Percentiles rank a stretch among this genome's conserved stretches.
phyloP scores from a whole-genome alignment of 192 early-diverging fungal species.

The Umbelopsis isabellina region DNA sequence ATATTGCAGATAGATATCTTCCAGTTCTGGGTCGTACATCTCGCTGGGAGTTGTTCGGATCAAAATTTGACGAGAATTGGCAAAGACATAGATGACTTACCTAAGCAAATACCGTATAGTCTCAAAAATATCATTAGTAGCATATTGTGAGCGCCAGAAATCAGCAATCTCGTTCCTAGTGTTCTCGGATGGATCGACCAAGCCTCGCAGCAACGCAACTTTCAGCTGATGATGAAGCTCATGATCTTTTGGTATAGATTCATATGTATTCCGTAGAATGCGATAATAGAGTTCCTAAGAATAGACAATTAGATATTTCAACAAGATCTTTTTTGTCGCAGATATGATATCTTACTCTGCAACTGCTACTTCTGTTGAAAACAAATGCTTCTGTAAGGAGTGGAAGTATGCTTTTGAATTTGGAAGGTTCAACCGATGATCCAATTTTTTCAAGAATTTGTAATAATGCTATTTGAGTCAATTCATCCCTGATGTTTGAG shows the following conservation, averaged over 20 bases:
- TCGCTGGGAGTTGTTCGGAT: constrained; percentile 32
- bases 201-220: constrained; percentile 48
- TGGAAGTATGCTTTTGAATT: constrained; percentile 56
- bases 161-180: constrained; percentile 41
- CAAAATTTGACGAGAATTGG: background rate
- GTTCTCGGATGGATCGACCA: constrained; percentile 42
- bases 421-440: constrained; percentile 36
- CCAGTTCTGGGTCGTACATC: constrained; percentile 65
- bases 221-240: constrained; percentile 31
- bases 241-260: background rate
- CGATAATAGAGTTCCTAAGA: constrained; percentile 51
- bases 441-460: constrained; percentile 56
- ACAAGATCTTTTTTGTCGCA: background rate
- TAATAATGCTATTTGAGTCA: constrained; percentile 56
- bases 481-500: constrained; percentile 51
- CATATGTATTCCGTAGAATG: constrained; percentile 45
- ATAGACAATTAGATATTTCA: background rate
- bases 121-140: background rate
- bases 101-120: constrained; percentile 28
- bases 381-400: constrained; percentile 51
- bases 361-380: constrained; percentile 51
- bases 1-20: constrained; percentile 66
- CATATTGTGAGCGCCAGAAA: constrained; percentile 40
- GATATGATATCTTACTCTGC: constrained; percentile 42
- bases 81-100: constrained; percentile 26